Percentiles rank a stretch among this genome's conserved stretches.
phyloP scores from a whole-genome alignment of 495 filamentous ascomycete species.

The Friedmanniomyces endolithicus region DNA sequence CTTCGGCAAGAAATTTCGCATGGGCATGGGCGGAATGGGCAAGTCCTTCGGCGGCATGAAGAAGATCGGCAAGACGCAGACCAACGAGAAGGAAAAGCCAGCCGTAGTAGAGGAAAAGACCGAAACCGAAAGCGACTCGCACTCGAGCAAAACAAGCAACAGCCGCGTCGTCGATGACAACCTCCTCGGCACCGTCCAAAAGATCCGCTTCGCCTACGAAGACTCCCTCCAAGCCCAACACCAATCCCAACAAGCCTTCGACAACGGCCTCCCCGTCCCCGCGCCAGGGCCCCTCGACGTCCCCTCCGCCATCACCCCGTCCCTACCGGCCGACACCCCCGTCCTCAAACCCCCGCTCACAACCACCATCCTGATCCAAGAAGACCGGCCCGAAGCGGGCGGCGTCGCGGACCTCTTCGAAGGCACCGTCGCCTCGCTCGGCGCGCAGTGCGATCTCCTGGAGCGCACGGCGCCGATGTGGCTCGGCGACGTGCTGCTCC shows the following conservation, averaged over 20 bases:
- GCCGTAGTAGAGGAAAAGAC: slow-evolving; percentile 65
- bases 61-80: slow-evolving; percentile 64
- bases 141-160: slow-evolving; percentile 43
- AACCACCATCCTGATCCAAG: slow-evolving; percentile 86
- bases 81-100: slow-evolving; percentile 54
- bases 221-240: slow-evolving; percentile 41
- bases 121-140: slow-evolving; percentile 47
- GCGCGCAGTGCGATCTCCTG: slow-evolving; percentile 65
- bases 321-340: slow-evolving; percentile 71
- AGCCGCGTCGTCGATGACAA: slow-evolving; percentile 76
- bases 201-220: slow-evolving; percentile 64
- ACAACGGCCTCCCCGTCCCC: slow-evolving; percentile 17
- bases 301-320: slow-evolving; percentile 54
- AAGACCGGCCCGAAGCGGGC: slow-evolving; percentile 75
- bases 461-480: slow-evolving; percentile 79
- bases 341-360: slow-evolving; percentile 63
- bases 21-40: slow-evolving; percentile 65
- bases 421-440: slow-evolving; percentile 68
- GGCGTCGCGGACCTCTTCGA: slow-evolving; percentile 86
- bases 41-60: slow-evolving; percentile 63
- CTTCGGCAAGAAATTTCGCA: slow-evolving; percentile 79
- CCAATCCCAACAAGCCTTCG: slow-evolving; percentile 8
- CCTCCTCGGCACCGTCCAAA: slow-evolving; percentile 67
- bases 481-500: slow-evolving; percentile 80
- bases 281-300: slow-evolving; percentile 28